These are phyloP conservation scores for Hyphopichia buzzinii DNA, from an alignment of 1,139 yeast genomes.

Conservation along the genomic window DNA sequence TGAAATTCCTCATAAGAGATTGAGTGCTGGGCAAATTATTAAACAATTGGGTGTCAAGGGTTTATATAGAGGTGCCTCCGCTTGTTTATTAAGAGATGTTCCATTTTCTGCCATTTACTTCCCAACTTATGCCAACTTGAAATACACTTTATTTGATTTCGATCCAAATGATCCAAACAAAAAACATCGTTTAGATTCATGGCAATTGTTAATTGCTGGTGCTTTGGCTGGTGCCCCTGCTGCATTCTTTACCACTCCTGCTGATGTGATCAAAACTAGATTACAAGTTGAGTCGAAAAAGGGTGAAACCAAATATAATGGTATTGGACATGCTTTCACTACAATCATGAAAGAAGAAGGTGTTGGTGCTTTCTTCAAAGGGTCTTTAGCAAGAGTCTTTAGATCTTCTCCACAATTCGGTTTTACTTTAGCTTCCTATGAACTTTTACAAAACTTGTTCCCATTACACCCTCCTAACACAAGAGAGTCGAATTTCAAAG, in stretches of 20 bases:
- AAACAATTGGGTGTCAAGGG: slow-evolving; percentile 81
- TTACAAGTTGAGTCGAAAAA: slow-evolving; percentile 80
- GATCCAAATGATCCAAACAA: slow-evolving; percentile 62
- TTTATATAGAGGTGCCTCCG: slow-evolving; percentile 85
- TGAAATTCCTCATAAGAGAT: slow-evolving; percentile 45
- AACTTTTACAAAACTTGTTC: slow-evolving; percentile 58
- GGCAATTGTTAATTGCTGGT: slow-evolving; percentile 85
- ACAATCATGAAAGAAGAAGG: slow-evolving; percentile 80
- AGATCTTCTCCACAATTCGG: slow-evolving; percentile 98
- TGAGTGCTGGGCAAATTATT: slow-evolving; percentile 71
- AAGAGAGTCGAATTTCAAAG: slow-evolving; percentile 44
- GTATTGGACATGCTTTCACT: slow-evolving; percentile 72
- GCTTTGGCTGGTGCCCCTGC: slow-evolving; percentile 98
- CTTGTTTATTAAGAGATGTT: slow-evolving; percentile 91
- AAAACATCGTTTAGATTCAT: slow-evolving; percentile 60
- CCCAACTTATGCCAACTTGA: slow-evolving; percentile 94
- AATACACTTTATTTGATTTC: slow-evolving; percentile 76
- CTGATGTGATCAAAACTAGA: slow-evolving; percentile 95
- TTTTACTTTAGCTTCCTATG: slow-evolving; percentile 94
- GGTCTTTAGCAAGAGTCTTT: slow-evolving; percentile 91
- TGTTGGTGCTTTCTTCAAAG: slow-evolving; percentile 81
- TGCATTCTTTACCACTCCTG: slow-evolving; percentile 93
- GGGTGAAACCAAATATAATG: slow-evolving; percentile 75
- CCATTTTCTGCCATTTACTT: slow-evolving; percentile 97
- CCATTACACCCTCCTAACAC: slow-evolving; percentile 49